phyloP scores from a whole-genome alignment of 768 basidiomycete genomes.

The Psilocybe cyanescens region DNA sequence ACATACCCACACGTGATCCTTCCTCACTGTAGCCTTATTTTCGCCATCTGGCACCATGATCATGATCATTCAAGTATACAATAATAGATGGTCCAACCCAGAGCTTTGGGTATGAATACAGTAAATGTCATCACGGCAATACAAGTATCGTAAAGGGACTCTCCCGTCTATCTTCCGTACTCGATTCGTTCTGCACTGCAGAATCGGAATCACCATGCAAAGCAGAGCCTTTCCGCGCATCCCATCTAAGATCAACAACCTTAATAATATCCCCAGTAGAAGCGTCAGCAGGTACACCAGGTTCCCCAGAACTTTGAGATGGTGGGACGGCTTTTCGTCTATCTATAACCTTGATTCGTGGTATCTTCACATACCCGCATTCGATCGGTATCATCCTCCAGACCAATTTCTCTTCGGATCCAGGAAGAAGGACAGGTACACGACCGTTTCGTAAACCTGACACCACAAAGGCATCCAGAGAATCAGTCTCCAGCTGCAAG shows the following conservation, averaged over 20 bases:
- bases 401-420: conserved; percentile 62
- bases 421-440: conserved; percentile 75
- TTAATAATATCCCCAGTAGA: conserved; percentile 52
- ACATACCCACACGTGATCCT: conserved; percentile 18
- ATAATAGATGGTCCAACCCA: neutral
- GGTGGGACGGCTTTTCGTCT: conserved; percentile 44
- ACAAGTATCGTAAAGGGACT: conserved; percentile 37
- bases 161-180: conserved; percentile 9
- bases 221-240: conserved; percentile 21
- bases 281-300: conserved; percentile 46
- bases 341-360: conserved; percentile 61
- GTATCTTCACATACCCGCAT: conserved; percentile 69
- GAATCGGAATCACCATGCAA: neutral
- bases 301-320: conserved; percentile 34
- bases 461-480: conserved; percentile 77
- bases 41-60: neutral
- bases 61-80: neutral
- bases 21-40: conserved; percentile 1
- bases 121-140: conserved; percentile 25
- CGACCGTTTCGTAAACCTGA: conserved; percentile 73
- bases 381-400: conserved; percentile 79
- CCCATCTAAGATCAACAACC: conserved; percentile 56
- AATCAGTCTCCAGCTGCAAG: conserved; percentile 73
- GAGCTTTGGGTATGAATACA: neutral
- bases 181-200: neutral